Conservation (phyloP, 306 rosid genomes). For the Citrullus amarus region DNA sequence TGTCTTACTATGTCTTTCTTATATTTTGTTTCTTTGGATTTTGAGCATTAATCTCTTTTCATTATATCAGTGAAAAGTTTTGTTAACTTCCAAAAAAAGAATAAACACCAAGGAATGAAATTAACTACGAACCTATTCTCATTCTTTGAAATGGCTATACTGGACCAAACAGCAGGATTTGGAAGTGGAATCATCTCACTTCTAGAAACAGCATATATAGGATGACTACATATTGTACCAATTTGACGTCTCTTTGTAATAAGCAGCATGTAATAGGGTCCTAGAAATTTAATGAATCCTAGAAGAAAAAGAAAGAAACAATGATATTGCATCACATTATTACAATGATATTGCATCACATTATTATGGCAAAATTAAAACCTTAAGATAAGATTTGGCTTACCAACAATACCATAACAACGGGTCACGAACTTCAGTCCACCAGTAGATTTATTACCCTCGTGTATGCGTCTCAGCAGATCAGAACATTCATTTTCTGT, state of each 20-base stretch:
- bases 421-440: conserved; percentile 77
- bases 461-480: conserved; percentile 66
- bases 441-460: conserved; percentile 83
- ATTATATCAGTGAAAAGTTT: no score
- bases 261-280: conserved; percentile 92
- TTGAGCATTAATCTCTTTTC: no score
- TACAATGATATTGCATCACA: background rate
- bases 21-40: no score
- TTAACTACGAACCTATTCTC: conserved; percentile 85
- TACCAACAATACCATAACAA: conserved; percentile 95
- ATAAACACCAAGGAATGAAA: conserved; percentile 22
- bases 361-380: background rate
- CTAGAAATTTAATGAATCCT: conserved; percentile 90
- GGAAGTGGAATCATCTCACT: conserved; percentile 72
- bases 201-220: conserved; percentile 65
- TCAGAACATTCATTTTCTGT: conserved; percentile 76
- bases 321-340: conserved; percentile 3
- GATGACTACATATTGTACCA: conserved; percentile 72
- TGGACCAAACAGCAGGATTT: conserved; percentile 43
- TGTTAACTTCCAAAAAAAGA: background rate
- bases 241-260: conserved; percentile 76
- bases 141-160: conserved; percentile 47
- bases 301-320: conserved; percentile 17
- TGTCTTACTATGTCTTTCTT: no score
- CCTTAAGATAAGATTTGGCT: conserved; percentile 9